These are phyloP conservation scores for Exidia glandulosa DNA, from an alignment of 768 basidiomycete species.

Conservation along the genomic window DNA sequence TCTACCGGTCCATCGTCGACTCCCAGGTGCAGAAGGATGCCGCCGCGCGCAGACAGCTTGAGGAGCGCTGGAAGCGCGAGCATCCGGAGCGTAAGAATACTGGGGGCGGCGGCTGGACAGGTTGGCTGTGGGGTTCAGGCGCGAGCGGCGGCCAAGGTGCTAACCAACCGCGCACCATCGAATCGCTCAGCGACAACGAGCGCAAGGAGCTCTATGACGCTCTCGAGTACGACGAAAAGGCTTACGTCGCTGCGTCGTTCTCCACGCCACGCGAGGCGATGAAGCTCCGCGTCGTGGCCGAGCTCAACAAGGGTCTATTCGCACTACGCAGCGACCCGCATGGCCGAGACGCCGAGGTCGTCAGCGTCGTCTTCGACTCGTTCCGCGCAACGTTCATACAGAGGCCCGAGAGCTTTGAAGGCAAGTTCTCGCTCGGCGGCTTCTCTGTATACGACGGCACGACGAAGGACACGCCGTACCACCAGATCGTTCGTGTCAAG, in stretches of 20 bases:
- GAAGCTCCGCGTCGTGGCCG: constrained; percentile 61
- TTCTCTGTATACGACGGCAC: constrained; percentile 91
- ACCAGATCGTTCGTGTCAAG: constrained; percentile 84
- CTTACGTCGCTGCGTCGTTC: constrained; percentile 56
- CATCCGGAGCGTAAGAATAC: constrained; percentile 36
- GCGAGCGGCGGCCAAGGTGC: constrained; percentile 52
- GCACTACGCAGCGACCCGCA: constrained; percentile 69
- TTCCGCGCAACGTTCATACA: constrained; percentile 80
- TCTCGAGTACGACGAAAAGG: constrained; percentile 86
- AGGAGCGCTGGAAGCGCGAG: constrained; percentile 56
- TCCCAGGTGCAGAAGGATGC: constrained; percentile 80
- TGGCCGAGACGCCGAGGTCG: constrained; percentile 48
- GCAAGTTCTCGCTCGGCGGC: constrained; percentile 71
- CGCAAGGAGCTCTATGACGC: constrained; percentile 80
- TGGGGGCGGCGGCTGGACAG: constrained; percentile 22
- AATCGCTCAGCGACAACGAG: constrained; percentile 47
- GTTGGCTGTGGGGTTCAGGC: constrained; percentile 70
- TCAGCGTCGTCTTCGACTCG: constrained; percentile 77
- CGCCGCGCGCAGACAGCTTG: constrained; percentile 48
- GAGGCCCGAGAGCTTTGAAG: constrained; percentile 78
- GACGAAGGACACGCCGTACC: constrained; percentile 63
- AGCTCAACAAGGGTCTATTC: constrained; percentile 82
- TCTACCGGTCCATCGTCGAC: constrained; percentile 91
- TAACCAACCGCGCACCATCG: no score
- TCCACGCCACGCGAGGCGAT: constrained; percentile 70